These are phyloP conservation scores for Oryza glaberrima DNA, from an alignment of 176 grass and related monocot species.

Conservation along the genomic window DNA sequence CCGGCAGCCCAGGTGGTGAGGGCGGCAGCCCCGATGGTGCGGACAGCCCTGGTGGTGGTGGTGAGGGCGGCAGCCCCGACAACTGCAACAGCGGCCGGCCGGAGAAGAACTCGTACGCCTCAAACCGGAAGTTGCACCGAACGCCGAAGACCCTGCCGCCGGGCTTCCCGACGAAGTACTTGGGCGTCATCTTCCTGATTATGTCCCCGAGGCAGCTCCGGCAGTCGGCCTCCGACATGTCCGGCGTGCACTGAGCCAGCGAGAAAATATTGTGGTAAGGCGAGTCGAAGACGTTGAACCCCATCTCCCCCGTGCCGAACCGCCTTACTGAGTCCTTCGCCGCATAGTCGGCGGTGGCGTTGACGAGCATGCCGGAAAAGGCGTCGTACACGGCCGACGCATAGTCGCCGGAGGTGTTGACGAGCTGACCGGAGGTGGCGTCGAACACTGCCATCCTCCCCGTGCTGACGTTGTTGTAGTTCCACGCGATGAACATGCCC, in stretches of 20 bases:
- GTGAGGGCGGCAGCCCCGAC: neutral
- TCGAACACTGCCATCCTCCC: neutral
- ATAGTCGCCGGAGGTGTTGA: no score
- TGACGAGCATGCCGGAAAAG: conserved; percentile 33
- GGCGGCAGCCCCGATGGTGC: neutral
- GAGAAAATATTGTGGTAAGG: conserved; percentile 37
- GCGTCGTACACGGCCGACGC: conserved; percentile 8
- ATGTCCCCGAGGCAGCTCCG: conserved; percentile 48
- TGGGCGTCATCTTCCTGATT: neutral
- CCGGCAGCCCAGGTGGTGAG: neutral
- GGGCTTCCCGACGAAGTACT: conserved; percentile 32
- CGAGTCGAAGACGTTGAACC: conserved; percentile 6
- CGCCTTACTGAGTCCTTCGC: conserved; percentile 20
- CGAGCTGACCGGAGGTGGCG: conserved; percentile 31
- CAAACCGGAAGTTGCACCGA: conserved; percentile 61
- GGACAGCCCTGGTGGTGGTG: neutral
- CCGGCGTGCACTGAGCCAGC: conserved; percentile 61
- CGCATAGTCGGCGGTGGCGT: conserved; percentile 42
- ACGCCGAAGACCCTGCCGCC: conserved; percentile 46
- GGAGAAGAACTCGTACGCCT: conserved; percentile 42
- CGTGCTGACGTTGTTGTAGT: conserved; percentile 15
- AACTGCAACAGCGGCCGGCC: conserved; percentile 40
- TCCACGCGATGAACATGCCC: neutral
- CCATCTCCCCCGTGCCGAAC: conserved; percentile 50
- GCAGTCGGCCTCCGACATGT: conserved; percentile 42